Evolutionary conservation across 345 rosid species (phyloP).

Genomic region (Kernera saxatilis): DNA sequence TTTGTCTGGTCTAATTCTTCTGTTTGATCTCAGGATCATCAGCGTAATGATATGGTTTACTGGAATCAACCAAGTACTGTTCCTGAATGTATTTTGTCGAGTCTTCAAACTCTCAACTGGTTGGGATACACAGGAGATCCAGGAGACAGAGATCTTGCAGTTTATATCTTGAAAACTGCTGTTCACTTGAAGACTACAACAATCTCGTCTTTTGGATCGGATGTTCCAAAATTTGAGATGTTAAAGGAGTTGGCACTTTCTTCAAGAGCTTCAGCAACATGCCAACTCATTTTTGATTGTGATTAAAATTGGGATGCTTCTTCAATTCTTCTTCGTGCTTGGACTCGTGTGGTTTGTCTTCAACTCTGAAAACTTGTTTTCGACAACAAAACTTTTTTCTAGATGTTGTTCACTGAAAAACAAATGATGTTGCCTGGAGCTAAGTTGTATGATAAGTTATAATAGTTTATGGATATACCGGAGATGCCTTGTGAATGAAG

Average conservation of each 20-base stretch:
- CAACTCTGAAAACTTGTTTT: background rate
- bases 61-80: background rate
- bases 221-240: background rate
- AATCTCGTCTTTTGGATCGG: background rate
- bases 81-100: conserved; percentile 1
- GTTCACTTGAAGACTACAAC: background rate
- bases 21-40: background rate
- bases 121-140: background rate
- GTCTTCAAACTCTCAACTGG: conserved; percentile 1
- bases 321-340: background rate
- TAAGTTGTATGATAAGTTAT: too few species aligned
- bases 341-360: background rate
- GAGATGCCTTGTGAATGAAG: too few species aligned
- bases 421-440: background rate
- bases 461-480: too few species aligned
- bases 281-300: conserved; percentile 3
- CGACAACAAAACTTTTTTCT: background rate
- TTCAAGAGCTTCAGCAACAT: conserved; percentile 12
- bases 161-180: background rate
- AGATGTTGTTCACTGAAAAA: background rate
- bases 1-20: background rate
- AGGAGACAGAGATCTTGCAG: background rate
- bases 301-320: background rate
- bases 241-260: conserved; percentile 1
- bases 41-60: fast-evolving